A percentile compares a stretch with the other conserved stretches of the same genome.
These are phyloP conservation scores for Stephania yunnanensis DNA, from an alignment of 164 flowering plant species.

Conservation along the genomic window DNA sequence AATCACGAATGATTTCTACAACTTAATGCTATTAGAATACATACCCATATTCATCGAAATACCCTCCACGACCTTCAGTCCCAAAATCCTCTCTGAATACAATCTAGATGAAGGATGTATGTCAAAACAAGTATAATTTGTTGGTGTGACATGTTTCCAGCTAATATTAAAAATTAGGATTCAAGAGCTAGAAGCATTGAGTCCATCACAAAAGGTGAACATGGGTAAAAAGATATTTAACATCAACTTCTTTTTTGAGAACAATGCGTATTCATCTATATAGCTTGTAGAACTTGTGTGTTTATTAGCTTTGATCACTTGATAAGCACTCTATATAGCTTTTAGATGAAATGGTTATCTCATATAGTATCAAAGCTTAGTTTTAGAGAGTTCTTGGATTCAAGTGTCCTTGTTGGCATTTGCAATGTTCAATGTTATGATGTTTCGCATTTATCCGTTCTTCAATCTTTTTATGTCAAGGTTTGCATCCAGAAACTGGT, in stretches of 20 bases:
- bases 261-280: background rate
- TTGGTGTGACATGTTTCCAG: background rate
- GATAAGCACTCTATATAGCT: too few relatives aligned
- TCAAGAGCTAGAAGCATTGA: background rate
- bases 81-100: conserved; percentile 85
- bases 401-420: too few relatives aligned
- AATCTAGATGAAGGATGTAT: conserved; percentile 35
- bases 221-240: background rate
- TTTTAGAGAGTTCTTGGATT: too few relatives aligned
- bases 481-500: too few relatives aligned
- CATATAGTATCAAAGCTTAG: too few relatives aligned
- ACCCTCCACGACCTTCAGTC: conserved; percentile 86
- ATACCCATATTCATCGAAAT: conserved; percentile 86
- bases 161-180: background rate
- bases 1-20: background rate
- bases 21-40: background rate
- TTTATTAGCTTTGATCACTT: too few relatives aligned
- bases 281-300: too few relatives aligned
- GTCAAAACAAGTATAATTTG: background rate
- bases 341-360: too few relatives aligned
- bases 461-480: too few relatives aligned
- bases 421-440: too few relatives aligned
- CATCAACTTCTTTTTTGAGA: background rate
- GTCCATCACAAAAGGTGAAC: background rate
- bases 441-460: too few relatives aligned